Evolutionary conservation across 179 eudicot species (phyloP).

Genomic region (Corrigiola litoralis): DNA sequence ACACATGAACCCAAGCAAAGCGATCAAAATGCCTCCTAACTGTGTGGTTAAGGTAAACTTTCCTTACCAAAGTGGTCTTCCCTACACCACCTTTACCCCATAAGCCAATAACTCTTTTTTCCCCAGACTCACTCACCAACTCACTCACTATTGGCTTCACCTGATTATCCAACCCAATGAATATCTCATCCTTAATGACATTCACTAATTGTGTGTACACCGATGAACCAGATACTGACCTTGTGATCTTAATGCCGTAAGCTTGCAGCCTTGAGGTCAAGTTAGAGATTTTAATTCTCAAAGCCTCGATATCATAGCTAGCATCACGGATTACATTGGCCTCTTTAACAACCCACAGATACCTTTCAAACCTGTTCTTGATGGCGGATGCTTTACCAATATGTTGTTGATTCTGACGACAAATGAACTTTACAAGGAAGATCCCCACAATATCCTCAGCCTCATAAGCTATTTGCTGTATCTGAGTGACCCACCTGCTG

Average conservation of each 20-base stretch:
- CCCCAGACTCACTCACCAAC: slow-evolving; percentile 10
- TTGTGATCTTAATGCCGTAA: slow-evolving; percentile 29
- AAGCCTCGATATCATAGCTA: slow-evolving; percentile 22
- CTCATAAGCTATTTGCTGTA: slow-evolving; percentile 30
- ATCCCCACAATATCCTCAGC: slow-evolving; percentile 31
- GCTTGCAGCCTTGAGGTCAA: slow-evolving; percentile 27
- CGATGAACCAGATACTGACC: background rate
- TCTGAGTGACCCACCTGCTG: slow-evolving; percentile 25
- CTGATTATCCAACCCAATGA: slow-evolving; percentile 22
- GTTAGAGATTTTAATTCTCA: slow-evolving; percentile 17
- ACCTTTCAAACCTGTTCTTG: slow-evolving; percentile 22
- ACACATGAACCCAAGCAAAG: slow-evolving; percentile 24
- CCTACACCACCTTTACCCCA: slow-evolving; percentile 30
- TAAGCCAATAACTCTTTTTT: slow-evolving; percentile 21
- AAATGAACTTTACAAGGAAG: slow-evolving; percentile 18
- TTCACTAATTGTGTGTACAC: background rate
- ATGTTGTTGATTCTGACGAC: slow-evolving; percentile 17
- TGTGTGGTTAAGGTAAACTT: slow-evolving; percentile 20
- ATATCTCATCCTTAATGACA: slow-evolving; percentile 14
- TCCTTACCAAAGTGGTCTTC: slow-evolving; percentile 25
- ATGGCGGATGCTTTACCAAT: slow-evolving; percentile 10
- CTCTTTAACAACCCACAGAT: slow-evolving; percentile 21
- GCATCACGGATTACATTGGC: slow-evolving; percentile 27
- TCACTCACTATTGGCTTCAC: slow-evolving; percentile 21
- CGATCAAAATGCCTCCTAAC: slow-evolving; percentile 19